Evolutionary conservation across 257 asterid genomes (phyloP), one percentile per base, ranked within the genome.

Genomic region (Rubia yunnanensis): DNA sequence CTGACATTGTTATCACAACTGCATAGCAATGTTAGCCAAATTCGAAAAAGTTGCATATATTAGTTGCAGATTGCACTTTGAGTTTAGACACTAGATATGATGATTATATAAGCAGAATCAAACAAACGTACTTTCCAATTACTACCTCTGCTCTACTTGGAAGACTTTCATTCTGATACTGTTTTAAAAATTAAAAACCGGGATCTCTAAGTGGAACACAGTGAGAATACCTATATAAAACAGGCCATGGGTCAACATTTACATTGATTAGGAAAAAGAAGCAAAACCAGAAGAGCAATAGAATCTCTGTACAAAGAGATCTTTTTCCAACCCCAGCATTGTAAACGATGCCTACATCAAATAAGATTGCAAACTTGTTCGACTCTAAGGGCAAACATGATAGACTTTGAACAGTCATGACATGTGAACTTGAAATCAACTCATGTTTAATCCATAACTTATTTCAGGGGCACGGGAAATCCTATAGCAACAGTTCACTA

Each of bases 211-310:
- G n/a, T 41, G 5, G 50, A 41, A 38, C 46, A 38, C 14, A 4
- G 14, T 6, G 46, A 10, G 46, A 23, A 55, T 24, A 26, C 5
- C 10, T 2, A 28, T 32, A 32, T 52, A 24, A 35, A 57, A 1
- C 28, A 54, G 7, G 5, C 34, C 49, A 26, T 15, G 8, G 1
- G 15, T 5, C 32, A 5, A 44, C 20, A 24, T 46, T 24, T n/a
- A 27, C 7, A 24, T 68, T 36, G 27, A 56, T 20, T 30, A 26
- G 31, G 56, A 67, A 39, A 56, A 35, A 63, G 56, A 28, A 66
- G 27, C 52, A 34, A 23, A 23, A 22, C 50, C 41, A 15, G 7
- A 65, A n/a, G 36, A 2, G 10, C 27, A 18, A 27, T 5, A 13
- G 15, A 24, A 13, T 20, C 8, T n/a, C 18, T 20, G 22, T 54